phyloP scores from a whole-genome alignment of 108 stramenopile species.

The Poteriospumella lacustris region DNA sequence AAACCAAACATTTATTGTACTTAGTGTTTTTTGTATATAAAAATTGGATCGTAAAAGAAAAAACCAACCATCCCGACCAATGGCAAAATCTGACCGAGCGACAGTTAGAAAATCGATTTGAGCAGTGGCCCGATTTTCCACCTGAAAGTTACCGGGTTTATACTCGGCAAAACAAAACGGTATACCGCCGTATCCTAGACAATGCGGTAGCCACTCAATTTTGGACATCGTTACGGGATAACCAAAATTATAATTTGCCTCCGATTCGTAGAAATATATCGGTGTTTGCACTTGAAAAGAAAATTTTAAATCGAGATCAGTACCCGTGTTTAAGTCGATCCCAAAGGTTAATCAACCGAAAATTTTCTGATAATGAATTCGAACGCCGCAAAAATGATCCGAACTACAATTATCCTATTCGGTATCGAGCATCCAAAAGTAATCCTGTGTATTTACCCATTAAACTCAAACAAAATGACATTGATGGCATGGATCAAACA shows the following conservation, averaged over 20 bases:
- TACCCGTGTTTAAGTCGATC: slow-evolving; percentile 7
- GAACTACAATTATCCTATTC: slow-evolving; percentile 8
- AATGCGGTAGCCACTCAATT: slow-evolving; percentile 7
- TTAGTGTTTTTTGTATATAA: slow-evolving; percentile 9
- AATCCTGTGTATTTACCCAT: slow-evolving; percentile 8
- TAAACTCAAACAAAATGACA: slow-evolving; percentile 9
- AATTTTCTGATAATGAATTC: slow-evolving; percentile 9
- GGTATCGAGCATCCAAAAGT: slow-evolving; percentile 7
- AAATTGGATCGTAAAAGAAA: slow-evolving; percentile 9
- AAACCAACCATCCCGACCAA: slow-evolving; percentile 6
- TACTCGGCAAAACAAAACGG: slow-evolving; percentile 7
- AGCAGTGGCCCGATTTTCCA: slow-evolving; percentile 6
- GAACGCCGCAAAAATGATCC: slow-evolving; percentile 6
- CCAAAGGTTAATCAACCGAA: slow-evolving; percentile 7
- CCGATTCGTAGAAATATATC: slow-evolving; percentile 8
- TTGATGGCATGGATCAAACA: slow-evolving; percentile 7
- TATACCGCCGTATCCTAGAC: slow-evolving; percentile 6
- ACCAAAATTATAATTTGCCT: slow-evolving; percentile 9
- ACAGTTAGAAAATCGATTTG: slow-evolving; percentile 8
- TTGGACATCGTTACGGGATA: slow-evolving; percentile 7
- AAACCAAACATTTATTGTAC: slow-evolving; percentile 9
- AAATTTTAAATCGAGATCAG: slow-evolving; percentile 9
- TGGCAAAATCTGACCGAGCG: slow-evolving; percentile 6
- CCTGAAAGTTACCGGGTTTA: slow-evolving; percentile 7
- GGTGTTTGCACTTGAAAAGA: slow-evolving; percentile 7